A percentile compares a stretch with the other conserved stretches of the same genome.
Evolutionary conservation across 2,329 filamentous ascomycete species (phyloP).

Genomic region (Magnaporthiopsis incrustans): DNA sequence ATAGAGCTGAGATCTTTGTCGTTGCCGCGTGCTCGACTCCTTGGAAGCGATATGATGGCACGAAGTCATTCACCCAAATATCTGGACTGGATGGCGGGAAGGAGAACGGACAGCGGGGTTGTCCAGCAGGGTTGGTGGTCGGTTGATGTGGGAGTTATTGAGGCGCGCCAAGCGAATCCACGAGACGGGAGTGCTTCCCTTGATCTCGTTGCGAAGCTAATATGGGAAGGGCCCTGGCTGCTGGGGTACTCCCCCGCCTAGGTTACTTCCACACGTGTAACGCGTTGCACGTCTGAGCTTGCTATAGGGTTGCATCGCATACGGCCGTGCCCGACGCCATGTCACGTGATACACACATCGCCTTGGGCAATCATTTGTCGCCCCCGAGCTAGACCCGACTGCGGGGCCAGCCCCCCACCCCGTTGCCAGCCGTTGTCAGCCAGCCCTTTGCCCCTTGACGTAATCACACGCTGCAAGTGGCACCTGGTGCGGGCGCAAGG

Average conservation of each 20-base stretch:
- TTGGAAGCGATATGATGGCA: neutral
- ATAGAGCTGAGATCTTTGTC: neutral
- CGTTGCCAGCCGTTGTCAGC: constrained; percentile 8
- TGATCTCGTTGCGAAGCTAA: too few species aligned
- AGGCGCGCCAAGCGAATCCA: too few species aligned
- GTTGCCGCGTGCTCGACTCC: neutral
- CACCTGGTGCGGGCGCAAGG: neutral
- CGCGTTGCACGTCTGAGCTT: too few species aligned
- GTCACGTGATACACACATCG: neutral
- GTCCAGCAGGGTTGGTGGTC: too few species aligned
- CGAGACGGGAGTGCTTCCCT: too few species aligned
- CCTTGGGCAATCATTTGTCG: neutral
- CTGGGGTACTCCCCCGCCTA: too few species aligned
- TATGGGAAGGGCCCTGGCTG: too few species aligned
- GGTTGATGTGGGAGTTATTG: neutral
- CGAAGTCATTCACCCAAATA: neutral
- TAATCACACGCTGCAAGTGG: neutral
- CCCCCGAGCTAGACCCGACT: neutral
- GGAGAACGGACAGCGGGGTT: neutral
- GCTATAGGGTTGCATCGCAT: neutral
- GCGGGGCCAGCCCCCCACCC: neutral
- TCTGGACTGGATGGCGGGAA: neutral
- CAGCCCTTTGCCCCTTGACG: constrained; percentile 5
- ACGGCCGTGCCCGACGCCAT: neutral
- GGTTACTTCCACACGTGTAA: too few species aligned